Evolutionary conservation across 148 eudicot genomes (phyloP), one percentile per base, ranked within the genome.

Genomic region (Spergularia marina): DNA sequence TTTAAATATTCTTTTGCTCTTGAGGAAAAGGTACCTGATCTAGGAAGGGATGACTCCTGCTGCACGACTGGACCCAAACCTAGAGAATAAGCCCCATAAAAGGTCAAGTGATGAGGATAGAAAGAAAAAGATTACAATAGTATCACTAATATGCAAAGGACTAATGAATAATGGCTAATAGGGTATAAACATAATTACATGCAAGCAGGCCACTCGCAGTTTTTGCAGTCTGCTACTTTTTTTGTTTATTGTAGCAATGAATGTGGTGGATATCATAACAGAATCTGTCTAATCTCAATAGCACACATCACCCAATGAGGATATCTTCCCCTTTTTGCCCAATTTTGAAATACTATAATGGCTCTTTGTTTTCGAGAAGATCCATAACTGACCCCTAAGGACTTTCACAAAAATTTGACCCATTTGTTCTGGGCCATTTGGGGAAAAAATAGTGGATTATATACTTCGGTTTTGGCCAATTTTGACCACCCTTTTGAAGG

Each of bases 21-120:
- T 34, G 5, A 15, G 58, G 51, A 18, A 76, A 73, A 72, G 64
- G 66, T 82, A 77, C 80, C 77, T 76, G 80, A 18, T 73, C 77
- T 68, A 67, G 80, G 20, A 67, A 67, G 65, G n/a, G 74, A 39
- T 25, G 71, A 70, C 40, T 73, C 74, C 70, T 68, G 73, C 21
- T 40, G 80, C 70, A 66, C 62, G 15, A 62, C 44, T 59, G 41
- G 65, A 21, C 68, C 61, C 78, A 68, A 59, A 62, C 67, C 73
- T 74, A 21, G 70, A 74, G 64, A 14, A 62, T 65, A 56, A 40
- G 21, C 65, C 72, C 65, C 25, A 39, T 10, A 9, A 72, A 60
- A 14, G 23, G 58, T 36, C 34, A 59, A 36, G 44, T 40, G 54
- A 71, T 71, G 57, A 51, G 10, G 68, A 65, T n/a, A 55, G 11